A percentile compares a stretch with the other conserved stretches of the same genome.
These are phyloP conservation scores for Calocybe gambosa DNA, from an alignment of 1,284 basidiomycete species.

Conservation along the genomic window DNA sequence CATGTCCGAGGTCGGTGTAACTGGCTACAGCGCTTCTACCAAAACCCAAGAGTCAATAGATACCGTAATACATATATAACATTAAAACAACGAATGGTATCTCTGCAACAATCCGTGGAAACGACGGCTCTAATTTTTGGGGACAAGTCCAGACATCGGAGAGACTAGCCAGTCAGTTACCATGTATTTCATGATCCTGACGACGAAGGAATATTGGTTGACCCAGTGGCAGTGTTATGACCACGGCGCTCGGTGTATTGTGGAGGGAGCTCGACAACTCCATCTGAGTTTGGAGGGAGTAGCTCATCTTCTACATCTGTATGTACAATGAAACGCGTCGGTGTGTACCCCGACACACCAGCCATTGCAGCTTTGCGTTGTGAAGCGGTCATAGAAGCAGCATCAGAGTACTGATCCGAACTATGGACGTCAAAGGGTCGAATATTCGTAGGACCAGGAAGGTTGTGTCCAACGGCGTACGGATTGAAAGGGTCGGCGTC, in stretches of 20 bases:
- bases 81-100: conserved; percentile 8
- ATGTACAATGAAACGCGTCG: conserved; percentile 61
- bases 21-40: conserved; percentile 9
- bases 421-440: conserved; percentile 15
- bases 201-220: conserved; percentile 1
- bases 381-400: conserved; percentile 27
- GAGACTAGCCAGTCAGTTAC: background rate
- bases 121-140: background rate
- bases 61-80: conserved; percentile 9
- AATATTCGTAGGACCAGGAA: conserved; percentile 11
- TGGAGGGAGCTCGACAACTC: conserved; percentile 68
- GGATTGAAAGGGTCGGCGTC: conserved; percentile 24
- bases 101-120: conserved; percentile 6
- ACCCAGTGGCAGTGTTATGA: conserved; percentile 6
- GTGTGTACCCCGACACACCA: conserved; percentile 33
- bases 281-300: conserved; percentile 41
- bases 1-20: background rate
- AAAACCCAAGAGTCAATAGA: conserved; percentile 5
- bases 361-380: conserved; percentile 49
- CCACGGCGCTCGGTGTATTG: conserved; percentile 55
- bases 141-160: background rate
- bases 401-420: conserved; percentile 16
- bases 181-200: background rate
- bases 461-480: conserved; percentile 8
- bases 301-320: conserved; percentile 58